Evolutionary conservation across 345 rosid genomes (phyloP), one percentile per base, ranked within the genome.

Genomic region (Ceriops tagal): DNA sequence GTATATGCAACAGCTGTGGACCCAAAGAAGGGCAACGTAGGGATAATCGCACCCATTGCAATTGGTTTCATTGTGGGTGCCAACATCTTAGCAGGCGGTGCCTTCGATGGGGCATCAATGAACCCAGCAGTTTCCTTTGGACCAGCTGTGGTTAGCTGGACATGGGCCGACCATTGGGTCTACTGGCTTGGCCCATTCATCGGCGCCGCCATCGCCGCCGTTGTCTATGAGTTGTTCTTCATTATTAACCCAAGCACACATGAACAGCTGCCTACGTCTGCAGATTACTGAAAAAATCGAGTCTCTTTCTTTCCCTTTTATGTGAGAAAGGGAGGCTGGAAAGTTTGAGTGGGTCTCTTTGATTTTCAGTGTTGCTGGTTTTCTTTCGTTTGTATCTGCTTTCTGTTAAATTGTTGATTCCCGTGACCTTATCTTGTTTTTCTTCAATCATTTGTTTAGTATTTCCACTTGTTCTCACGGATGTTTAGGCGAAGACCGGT

Each of bases 101-200:
- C 80, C 7, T 77, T 77, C 26, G 76, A 77, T 58, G 80, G 80
- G 22, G 76, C 76, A 18, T 77, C 80, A 55, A 77, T 77, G 76
- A 72, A 77, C 70, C 80, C 80, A n/a, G 76, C 71, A 2, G 76
- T 77, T 21, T 77, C 76, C 2, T 72, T 77, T 1, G 76, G 80
- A 51, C 80, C 76, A 15, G 76, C 80, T 4, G 76, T 77, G 22
- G 76, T 77, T 3, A 77, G 76, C 62, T 72, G 80, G 80, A 62
- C 80, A 22, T 72, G 80, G 80, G 55, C 22, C 62, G 63, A 21
- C 70, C 80, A 77, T 71, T 77, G 80, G 80, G 80, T 77, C 39
- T 77, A 77, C 39, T 77, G 73, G 80, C 76, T 77, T 24, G 80
- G 73, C 9, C 80, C 80, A 21, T 77, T 77, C 32, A 28, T 58